Base-by-base conservation (phyloP, 495 filamentous ascomycete species). In the Sporormia fimetaria region DNA sequence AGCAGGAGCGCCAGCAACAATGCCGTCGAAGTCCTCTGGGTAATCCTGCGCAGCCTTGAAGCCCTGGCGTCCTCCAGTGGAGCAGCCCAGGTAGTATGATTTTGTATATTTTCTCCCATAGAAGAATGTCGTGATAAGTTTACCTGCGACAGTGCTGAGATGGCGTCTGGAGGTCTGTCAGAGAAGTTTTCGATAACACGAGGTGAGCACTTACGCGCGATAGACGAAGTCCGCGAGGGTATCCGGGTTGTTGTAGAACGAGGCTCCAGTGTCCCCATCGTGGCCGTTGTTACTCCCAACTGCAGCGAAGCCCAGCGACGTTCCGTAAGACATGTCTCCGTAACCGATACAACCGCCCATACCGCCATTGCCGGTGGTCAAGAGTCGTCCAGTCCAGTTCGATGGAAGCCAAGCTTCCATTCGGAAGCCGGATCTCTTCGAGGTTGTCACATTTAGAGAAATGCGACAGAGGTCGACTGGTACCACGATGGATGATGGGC, bases 341-440 rank as follows among this genome's bases (percentile, higher is more conserved):
- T 60, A 60, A 1, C 32, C 23, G 15, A 54, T 50, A 32, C 54
- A 57, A 8, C 59, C 59, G 22, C 10, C 30, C 15, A 62, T 15
- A 3, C 59, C 59, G 9, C 59, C 57, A 33, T 60, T 60, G 3
- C 57, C 59, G 1, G 47, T 47, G 25, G 37, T 49, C 34, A 62
- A 26, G 32, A 62, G 54, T 6, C 59, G 38, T 3, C 53, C 56
- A 25, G 42, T 54, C 56, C 57, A 62, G 12, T 51, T 51, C n/a
- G 29, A 32, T 2, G 76, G 77, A 16, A 80, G 59, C 73, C 73
- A 80, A 11, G 69, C 60, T 53, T 78, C 73, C 27, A 76, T 57
- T 2, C 61, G 68, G 27, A 78, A 69, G 21, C 67, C 61, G 16
- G 70, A 73, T 30, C 56, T 59, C 34, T 65, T 54, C 15, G 71